These are phyloP conservation scores for Macrocybe gigantea DNA, from an alignment of 768 basidiomycete species.

Conservation along the genomic window DNA sequence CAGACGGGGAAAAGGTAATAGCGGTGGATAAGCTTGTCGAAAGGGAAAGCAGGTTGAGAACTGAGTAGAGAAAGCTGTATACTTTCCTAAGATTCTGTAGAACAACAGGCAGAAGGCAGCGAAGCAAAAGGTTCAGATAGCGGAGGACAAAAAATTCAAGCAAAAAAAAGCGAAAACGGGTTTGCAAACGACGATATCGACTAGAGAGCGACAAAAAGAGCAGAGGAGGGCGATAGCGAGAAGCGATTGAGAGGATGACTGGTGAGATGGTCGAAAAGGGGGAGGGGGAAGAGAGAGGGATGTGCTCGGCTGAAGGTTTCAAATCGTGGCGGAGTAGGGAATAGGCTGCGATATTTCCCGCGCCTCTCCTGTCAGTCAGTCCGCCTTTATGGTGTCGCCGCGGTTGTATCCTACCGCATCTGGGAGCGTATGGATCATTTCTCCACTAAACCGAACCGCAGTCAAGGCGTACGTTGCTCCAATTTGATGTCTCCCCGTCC, in stretches of 20 bases:
- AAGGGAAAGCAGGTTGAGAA: slow-evolving; percentile 2
- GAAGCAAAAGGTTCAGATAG: slow-evolving; percentile 13
- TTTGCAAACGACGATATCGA: slow-evolving; percentile 31
- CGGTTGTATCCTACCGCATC: slow-evolving; percentile 3
- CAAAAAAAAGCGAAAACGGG: slow-evolving; percentile 13
- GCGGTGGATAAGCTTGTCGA: slow-evolving; percentile 2
- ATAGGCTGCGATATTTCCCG: slow-evolving; percentile 26
- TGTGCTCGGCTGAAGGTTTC: slow-evolving; percentile 18
- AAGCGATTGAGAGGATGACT: neutral
- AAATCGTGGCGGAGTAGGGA: slow-evolving; percentile 31
- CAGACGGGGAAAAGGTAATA: neutral
- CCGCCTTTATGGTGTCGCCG: slow-evolving; percentile 11
- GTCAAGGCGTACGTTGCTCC: neutral
- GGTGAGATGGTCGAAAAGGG: slow-evolving; percentile 2
- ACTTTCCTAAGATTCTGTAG: slow-evolving; percentile 9
- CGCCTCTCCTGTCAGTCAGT: slow-evolving; percentile 19
- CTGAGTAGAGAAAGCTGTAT: slow-evolving; percentile 7
- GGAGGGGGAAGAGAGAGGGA: slow-evolving; percentile 9
- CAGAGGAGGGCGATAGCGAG: slow-evolving; percentile 29
- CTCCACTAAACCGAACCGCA: neutral
- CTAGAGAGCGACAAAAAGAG: slow-evolving; percentile 31
- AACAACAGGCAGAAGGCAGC: slow-evolving; percentile 12
- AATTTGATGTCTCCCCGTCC: slow-evolving; percentile 1
- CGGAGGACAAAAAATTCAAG: slow-evolving; percentile 20
- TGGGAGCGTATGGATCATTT: neutral